Conservation (phyloP, 2,329 filamentous ascomycete genomes). For the Simplicillium aogashimaense region DNA sequence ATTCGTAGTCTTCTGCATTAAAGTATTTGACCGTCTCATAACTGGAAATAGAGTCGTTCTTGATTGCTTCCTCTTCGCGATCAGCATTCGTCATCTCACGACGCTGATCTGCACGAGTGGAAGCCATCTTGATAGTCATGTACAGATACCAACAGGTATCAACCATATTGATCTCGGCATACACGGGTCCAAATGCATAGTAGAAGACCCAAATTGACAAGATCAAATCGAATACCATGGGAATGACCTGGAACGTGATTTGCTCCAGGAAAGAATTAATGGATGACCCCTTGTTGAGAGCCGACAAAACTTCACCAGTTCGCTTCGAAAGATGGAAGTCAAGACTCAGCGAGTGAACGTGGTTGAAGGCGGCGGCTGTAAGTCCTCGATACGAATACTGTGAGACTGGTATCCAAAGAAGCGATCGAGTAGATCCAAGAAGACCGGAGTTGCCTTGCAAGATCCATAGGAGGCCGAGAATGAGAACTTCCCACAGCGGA, state of each 20-base stretch:
- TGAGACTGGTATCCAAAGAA: slow-evolving; percentile 91
- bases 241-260: slow-evolving; percentile 89
- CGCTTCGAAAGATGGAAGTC: slow-evolving; percentile 96
- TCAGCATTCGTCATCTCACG: slow-evolving; percentile 92
- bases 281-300: slow-evolving; percentile 88
- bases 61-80: slow-evolving; percentile 90
- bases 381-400: slow-evolving; percentile 95
- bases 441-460: slow-evolving; percentile 85
- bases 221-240: slow-evolving; percentile 84
- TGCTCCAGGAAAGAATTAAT: slow-evolving; percentile 97
- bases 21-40: slow-evolving; percentile 95
- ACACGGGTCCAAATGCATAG: slow-evolving; percentile 50
- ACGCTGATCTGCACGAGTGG: slow-evolving; percentile 82
- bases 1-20: slow-evolving; percentile 75
- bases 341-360: slow-evolving; percentile 88
- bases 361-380: slow-evolving; percentile 91
- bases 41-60: slow-evolving; percentile 98
- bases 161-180: slow-evolving; percentile 79
- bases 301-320: slow-evolving; percentile 91
- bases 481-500: slow-evolving; percentile 22
- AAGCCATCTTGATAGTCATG: slow-evolving; percentile 90
- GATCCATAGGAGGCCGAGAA: slow-evolving; percentile 61
- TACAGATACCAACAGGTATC: slow-evolving; percentile 96
- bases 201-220: slow-evolving; percentile 78
- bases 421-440: slow-evolving; percentile 69